Conservation (phyloP, 2,329 filamentous ascomycete species). For the Lachnellula cervina region DNA sequence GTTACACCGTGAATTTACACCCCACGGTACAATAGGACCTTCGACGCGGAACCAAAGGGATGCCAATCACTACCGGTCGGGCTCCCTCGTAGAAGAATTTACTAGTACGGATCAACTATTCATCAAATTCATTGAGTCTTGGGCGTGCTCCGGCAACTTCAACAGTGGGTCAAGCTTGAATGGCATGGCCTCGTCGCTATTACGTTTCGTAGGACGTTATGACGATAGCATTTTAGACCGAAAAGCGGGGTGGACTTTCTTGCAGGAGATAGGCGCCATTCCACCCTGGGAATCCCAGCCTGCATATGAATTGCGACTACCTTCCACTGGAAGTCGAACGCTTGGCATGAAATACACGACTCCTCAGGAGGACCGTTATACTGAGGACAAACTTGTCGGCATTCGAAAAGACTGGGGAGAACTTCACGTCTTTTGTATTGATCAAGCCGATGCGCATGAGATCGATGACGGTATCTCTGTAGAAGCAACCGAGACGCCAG, state of each 20-base stretch:
- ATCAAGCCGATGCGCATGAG: conserved; percentile 59
- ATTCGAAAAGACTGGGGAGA: conserved; percentile 55
- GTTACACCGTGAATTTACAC: conserved; percentile 43
- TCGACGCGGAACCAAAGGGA: conserved; percentile 18
- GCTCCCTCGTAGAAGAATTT: conserved; percentile 10
- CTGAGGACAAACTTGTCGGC: conserved; percentile 42
- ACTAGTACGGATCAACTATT: conserved; percentile 8
- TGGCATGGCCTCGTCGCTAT: conserved; percentile 57
- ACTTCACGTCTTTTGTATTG: conserved; percentile 68
- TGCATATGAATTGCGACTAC: conserved; percentile 55
- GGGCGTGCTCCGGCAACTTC: conserved; percentile 56
- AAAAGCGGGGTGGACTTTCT: conserved; percentile 55
- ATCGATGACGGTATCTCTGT: conserved; percentile 78
- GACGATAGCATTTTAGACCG: conserved; percentile 41
- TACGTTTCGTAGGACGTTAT: conserved; percentile 60
- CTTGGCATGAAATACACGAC: conserved; percentile 29
- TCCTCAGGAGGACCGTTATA: conserved; percentile 26
- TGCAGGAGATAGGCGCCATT: conserved; percentile 71
- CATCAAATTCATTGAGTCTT: conserved; percentile 65
- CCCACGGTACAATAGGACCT: conserved; percentile 45
- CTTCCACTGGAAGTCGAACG: conserved; percentile 37
- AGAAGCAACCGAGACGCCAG: conserved; percentile 47
- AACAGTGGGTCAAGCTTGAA: conserved; percentile 47
- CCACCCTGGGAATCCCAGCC: conserved; percentile 65
- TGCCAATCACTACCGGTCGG: conserved; percentile 3